phyloP scores from a whole-genome alignment of 495 filamentous ascomycete species.

The Neurospora discreta region DNA sequence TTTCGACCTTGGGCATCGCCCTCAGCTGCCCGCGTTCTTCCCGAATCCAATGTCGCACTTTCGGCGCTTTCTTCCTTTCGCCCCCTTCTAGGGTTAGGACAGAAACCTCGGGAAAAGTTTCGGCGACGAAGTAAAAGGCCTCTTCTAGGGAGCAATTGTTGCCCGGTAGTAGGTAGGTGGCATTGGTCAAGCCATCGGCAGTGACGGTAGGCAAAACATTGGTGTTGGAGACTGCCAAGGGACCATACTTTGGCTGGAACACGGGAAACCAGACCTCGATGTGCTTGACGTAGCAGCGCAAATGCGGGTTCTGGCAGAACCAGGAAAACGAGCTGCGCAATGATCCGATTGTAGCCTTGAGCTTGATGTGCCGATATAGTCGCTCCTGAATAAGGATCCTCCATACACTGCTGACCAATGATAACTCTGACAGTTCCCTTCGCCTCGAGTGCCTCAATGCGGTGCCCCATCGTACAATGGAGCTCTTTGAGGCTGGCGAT shows the following conservation, averaged over 20 bases:
- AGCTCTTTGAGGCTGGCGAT: slow-evolving; percentile 43
- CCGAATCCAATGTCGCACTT: slow-evolving; percentile 45
- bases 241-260: slow-evolving; percentile 43
- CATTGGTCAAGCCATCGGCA: slow-evolving; percentile 37
- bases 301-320: slow-evolving; percentile 47
- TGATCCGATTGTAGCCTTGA: slow-evolving; percentile 55
- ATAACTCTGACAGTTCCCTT: slow-evolving; percentile 51
- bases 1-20: slow-evolving; percentile 19
- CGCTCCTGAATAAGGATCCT: slow-evolving; percentile 54
- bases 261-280: slow-evolving; percentile 67
- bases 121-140: slow-evolving; percentile 48
- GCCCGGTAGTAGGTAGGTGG: slow-evolving; percentile 41
- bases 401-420: slow-evolving; percentile 53
- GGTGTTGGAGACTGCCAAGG: slow-evolving; percentile 27
- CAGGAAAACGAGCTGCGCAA: slow-evolving; percentile 43
- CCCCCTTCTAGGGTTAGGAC: slow-evolving; percentile 65
- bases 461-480: slow-evolving; percentile 49
- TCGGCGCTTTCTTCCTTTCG: slow-evolving; percentile 59
- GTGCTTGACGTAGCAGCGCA: slow-evolving; percentile 53
- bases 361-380: slow-evolving; percentile 61
- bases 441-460: slow-evolving; percentile 55
- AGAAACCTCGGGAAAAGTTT: slow-evolving; percentile 46
- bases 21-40: slow-evolving; percentile 7
- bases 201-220: slow-evolving; percentile 36
- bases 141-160: slow-evolving; percentile 59